Evolutionary conservation across 108 stramenopile genomes (phyloP).

Genomic region (Nannochloropsis oceanica): DNA sequence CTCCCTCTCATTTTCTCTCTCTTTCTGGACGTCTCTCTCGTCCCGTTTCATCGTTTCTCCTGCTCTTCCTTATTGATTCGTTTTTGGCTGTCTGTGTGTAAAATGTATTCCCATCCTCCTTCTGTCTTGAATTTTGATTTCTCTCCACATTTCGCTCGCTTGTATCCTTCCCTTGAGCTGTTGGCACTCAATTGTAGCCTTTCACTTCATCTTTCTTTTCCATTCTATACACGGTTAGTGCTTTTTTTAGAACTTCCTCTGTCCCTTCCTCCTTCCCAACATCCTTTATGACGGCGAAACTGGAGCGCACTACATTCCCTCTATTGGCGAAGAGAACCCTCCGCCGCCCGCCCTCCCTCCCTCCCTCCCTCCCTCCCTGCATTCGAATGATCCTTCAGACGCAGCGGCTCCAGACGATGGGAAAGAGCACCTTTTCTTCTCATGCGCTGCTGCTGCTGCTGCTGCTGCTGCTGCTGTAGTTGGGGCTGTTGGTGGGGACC

Average conservation of each 20-base stretch:
- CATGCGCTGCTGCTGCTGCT: slow-evolving; percentile 12
- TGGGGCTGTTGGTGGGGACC: slow-evolving; percentile 23
- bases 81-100: slow-evolving; percentile 15
- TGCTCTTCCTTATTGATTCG: slow-evolving; percentile 91
- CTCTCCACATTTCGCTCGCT: not conserved
- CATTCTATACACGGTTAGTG: not conserved
- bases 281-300: too few species aligned
- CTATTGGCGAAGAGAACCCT: too few species aligned
- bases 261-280: not conserved
- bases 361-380: too few species aligned
- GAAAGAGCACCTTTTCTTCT: too few species aligned
- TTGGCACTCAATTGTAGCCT: not conserved
- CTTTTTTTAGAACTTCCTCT: too few species aligned
- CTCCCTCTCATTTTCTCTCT: not conserved
- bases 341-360: too few species aligned
- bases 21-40: too few species aligned
- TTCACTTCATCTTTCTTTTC: too few species aligned
- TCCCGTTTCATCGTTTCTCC: not conserved
- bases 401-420: too few species aligned
- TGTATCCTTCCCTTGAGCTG: not conserved
- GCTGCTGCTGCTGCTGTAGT: too few species aligned
- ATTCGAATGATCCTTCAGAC: too few species aligned
- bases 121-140: not conserved
- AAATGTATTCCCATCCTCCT: not conserved
- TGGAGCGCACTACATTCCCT: too few species aligned